Conservation (phyloP, 1,284 basidiomycete species). For the Puccinia polysora region DNA sequence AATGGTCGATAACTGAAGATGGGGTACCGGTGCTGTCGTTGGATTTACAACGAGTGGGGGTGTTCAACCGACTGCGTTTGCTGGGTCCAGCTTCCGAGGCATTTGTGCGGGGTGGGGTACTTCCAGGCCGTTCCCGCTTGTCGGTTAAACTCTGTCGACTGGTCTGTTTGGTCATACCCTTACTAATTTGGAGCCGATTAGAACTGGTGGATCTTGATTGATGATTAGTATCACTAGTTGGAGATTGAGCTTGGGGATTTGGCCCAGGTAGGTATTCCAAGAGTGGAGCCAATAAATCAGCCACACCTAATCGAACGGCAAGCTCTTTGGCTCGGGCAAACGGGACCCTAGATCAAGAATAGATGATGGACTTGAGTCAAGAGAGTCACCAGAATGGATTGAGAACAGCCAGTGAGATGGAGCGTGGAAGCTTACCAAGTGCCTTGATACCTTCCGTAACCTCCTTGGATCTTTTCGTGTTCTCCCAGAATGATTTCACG, state of each 20-base stretch:
- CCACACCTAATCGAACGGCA: constrained; percentile 81
- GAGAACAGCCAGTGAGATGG: background rate
- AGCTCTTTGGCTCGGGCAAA: constrained; percentile 83
- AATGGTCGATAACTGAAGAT: constrained; percentile 8
- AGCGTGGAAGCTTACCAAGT: constrained; percentile 68
- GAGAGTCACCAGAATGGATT: background rate
- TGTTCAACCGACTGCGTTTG: constrained; percentile 24
- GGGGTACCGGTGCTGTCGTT: constrained; percentile 10
- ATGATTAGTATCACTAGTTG: background rate
- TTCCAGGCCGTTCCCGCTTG: constrained; percentile 17
- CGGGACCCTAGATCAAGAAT: constrained; percentile 74
- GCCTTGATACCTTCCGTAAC: constrained; percentile 98
- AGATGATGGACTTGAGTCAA: background rate
- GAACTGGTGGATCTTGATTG: background rate
- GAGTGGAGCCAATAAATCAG: constrained; percentile 73
- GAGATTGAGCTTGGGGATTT: constrained; percentile 20
- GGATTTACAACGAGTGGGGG: constrained; percentile 15
- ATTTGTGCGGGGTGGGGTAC: constrained; percentile 2
- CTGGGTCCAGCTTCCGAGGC: constrained; percentile 23
- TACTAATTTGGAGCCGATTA: background rate
- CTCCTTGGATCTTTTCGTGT: constrained; percentile 98
- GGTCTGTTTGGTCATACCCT: constrained; percentile 1
- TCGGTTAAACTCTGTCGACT: constrained; percentile 11
- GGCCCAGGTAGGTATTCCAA: constrained; percentile 78
- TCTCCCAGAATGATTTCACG: constrained; percentile 92